Base-by-base conservation (phyloP, 306 rosid genomes). In the Cicer pinnatifidum region DNA sequence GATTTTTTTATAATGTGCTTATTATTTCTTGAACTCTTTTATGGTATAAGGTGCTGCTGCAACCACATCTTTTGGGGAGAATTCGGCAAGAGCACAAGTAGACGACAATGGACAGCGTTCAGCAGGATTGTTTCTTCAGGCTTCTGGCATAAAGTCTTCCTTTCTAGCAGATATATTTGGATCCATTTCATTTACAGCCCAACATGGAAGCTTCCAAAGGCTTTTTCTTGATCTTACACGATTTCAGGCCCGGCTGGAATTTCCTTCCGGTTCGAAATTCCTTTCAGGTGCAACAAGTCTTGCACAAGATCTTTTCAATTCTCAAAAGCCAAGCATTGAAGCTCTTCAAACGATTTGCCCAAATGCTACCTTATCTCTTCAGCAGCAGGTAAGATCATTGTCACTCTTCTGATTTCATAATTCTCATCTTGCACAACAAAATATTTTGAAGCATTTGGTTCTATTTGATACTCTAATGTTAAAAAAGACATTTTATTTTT, bases 121-220 rank as follows among this genome's bases (percentile, higher is more conserved):
- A 61, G 78, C 72, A 38, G 91, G 97, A 64, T 56, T 80, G 67
- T 58, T 61, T 76, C 69, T 88, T 60, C 72, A 80, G 69, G 80
- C 81, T 84, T 73, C 85, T 69, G 84, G 84, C 66, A 66, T 84
- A 10, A 87, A 88, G 76, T 86, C 92, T 68, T 83, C 89, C 67
- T 45, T 87, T 78, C 70, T 87, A 10, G 91, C 95, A 12, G 97
- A 91, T 69, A 2, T 70, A 47, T 89, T 94, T 82, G 97, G 82
- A 65, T 84, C 97, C 20, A 52, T 83, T 20, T 83, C 92, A 8
- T 82, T 94, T 75, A 82, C 96, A 48, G 96, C 97, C 45, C 99
- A 91, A 78, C 69, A 75, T 65, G 97, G 99, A 76, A 88, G 81
- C 86, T 94, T 87, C 76, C 99, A 91, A 82, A 81, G 82, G 83